Evolutionary conservation across 1,284 basidiomycete genomes (phyloP).

Genomic region (Ustilago shanxiensis): DNA sequence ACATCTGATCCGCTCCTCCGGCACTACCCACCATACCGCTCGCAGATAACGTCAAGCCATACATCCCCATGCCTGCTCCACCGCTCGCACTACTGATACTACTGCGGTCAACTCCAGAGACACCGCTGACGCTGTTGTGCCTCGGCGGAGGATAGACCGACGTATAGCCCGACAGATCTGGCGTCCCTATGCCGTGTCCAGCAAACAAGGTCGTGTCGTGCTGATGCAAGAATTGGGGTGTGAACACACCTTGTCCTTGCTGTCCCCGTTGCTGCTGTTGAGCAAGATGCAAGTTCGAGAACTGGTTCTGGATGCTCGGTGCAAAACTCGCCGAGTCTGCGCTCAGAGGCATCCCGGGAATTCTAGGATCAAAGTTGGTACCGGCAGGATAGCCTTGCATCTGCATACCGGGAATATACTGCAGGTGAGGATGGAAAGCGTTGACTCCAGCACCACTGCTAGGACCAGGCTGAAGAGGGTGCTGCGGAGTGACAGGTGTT

Average conservation of each 20-base stretch:
- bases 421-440: slow-evolving; percentile 15
- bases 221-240: slow-evolving; percentile 43
- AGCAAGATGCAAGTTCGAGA: slow-evolving; percentile 38
- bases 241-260: slow-evolving; percentile 27
- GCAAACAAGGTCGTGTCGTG: slow-evolving; percentile 39
- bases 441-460: slow-evolving; percentile 4
- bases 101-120: background rate
- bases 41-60: slow-evolving; percentile 17
- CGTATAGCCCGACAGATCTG: slow-evolving; percentile 44
- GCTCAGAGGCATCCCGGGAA: slow-evolving; percentile 42
- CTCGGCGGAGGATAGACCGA: slow-evolving; percentile 49
- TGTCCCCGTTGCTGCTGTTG: slow-evolving; percentile 31
- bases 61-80: slow-evolving; percentile 1
- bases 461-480: slow-evolving; percentile 44
- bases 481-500: slow-evolving; percentile 52
- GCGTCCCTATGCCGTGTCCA: slow-evolving; percentile 18
- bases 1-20: slow-evolving; percentile 23
- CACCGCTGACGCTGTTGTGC: slow-evolving; percentile 24
- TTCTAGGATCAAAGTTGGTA: slow-evolving; percentile 28
- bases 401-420: slow-evolving; percentile 15
- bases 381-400: slow-evolving; percentile 18
- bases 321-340: slow-evolving; percentile 43
- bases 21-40: slow-evolving; percentile 26
- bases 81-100: slow-evolving; percentile 1
- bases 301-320: slow-evolving; percentile 46